Base-by-base conservation (phyloP, 108 stramenopile species). In the Conticribra guillardii region DNA sequence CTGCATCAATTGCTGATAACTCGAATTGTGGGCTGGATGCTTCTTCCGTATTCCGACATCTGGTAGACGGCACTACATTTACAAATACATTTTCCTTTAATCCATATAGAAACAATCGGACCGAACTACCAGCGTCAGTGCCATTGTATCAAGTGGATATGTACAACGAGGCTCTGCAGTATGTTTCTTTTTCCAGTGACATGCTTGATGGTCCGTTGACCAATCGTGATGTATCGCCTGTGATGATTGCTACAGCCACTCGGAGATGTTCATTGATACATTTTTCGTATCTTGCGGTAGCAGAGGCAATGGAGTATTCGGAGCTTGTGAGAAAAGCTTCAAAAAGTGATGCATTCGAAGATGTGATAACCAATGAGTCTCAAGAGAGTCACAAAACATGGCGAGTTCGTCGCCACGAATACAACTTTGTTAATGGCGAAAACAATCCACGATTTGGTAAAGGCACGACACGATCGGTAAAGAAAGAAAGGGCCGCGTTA, bases 151-250 rank as follows among this genome's bases (percentile, higher is more conserved):
- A 76, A 18, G 74, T 61, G n/a, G 59, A 59, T 18, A 75, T 85
- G 69, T 87, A 80, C 61, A 87, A 92, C 64, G 73, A 82, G 46
- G 82, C 88, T 23, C 77, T 92, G 81, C 91, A 92, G 60, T 89
- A 80, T 52, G 21, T 85, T 31, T 70, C 55, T 15, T 59, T 74
- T 23, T 54, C 28, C 63, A 21, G 19, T 63, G 52, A 52, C 27
- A 57, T 7, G 37, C 11, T 11, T 41, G 37, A 41, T 41, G 37
- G 37, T 9, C 8, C 48, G 2, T 29, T 15, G 17, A 47, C 33
- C 23, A 33, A 41, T 52, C n/a, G 41, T 14, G 62, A 44, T 41
- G 50, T 68, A 4, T 58, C 73, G 45, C 54, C 73, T 11, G 70
- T 80, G 49, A 32, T 31, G 44, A 51, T 86, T 28, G 52, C 76